Base-by-base conservation (phyloP, 2,329 filamentous ascomycete genomes). In the Aspergillus candidus region DNA sequence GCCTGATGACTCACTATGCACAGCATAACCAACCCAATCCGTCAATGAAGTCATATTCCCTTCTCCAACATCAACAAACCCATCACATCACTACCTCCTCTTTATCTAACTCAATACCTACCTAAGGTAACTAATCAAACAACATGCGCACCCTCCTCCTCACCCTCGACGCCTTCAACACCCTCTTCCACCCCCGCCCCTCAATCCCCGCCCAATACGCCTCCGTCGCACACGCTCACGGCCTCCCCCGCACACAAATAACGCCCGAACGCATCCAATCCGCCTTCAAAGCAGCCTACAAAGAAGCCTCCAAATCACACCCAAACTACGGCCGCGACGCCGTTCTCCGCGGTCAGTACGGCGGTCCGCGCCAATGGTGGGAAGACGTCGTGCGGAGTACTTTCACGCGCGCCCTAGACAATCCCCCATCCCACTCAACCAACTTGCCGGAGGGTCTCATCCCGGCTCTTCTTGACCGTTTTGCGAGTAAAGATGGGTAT, bases 101-200 rank as follows among this genome's bases (percentile, higher is more conserved):
- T 7, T 10, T 27, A 10, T 10, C 4, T 10, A 8, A 2, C 22
- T 27, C 22, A 27, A 27, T 27, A 27, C 22, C 22, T 10, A 27
- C 15, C 2, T 15, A 15, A 40, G 39, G 35, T 38, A 36, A 8
- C 36, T 38, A 38, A 22, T 32, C 10, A 38, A 10, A 40, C 40
- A 34, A 36, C 22, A 44, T 38, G 10, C 57, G 58, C 3, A 57
- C 50, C 10, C 63, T 73, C 18, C 63, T 72, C 30, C 57, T 73
- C 14, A 72, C 70, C 30, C 54, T 73, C 33, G 71, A 73, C 53
- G 70, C 70, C 30, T 70, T 72, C 44, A 65, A 62, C 15, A 73
- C 71, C 3, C 48, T 73, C 38, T 72, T 72, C 52, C 52, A 66
- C 40, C 70, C 71, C 1, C 63, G 63, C 44, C 50, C 53, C 3